A percentile compares a stretch with the other conserved stretches of the same genome.
These are phyloP conservation scores for Trichaptum fuscoviolaceum DNA, from an alignment of 768 basidiomycete genomes.

Conservation along the genomic window DNA sequence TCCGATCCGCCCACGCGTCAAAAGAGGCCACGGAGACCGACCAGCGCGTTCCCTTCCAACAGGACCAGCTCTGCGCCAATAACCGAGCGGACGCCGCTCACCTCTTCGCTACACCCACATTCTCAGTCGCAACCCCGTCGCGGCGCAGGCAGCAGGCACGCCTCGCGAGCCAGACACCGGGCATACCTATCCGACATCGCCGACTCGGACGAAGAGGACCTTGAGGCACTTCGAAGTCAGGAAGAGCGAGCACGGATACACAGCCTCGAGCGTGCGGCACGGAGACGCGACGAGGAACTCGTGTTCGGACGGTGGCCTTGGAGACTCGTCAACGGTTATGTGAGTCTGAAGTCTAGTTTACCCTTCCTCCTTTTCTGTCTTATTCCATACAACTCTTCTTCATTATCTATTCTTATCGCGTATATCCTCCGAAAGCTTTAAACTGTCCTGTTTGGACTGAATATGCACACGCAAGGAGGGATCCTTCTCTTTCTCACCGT, in stretches of 20 bases:
- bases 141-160: slow-evolving; percentile 5
- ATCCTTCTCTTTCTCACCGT: background rate
- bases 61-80: background rate
- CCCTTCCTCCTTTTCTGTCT: background rate
- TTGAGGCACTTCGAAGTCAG: slow-evolving; percentile 20
- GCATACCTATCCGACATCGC: slow-evolving; percentile 12
- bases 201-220: slow-evolving; percentile 17
- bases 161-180: slow-evolving; percentile 8
- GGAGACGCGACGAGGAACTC: slow-evolving; percentile 46
- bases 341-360: slow-evolving; percentile 29
- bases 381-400: slow-evolving; percentile 1
- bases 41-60: background rate
- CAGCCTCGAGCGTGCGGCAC: slow-evolving; percentile 26
- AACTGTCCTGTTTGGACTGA: background rate
- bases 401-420: background rate
- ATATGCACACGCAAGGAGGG: background rate
- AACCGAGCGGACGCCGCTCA: slow-evolving; percentile 37
- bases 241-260: slow-evolving; percentile 20
- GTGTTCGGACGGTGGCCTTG: slow-evolving; percentile 64
- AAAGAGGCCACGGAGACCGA: slow-evolving; percentile 11
- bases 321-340: slow-evolving; percentile 64
- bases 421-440: background rate
- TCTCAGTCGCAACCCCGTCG: slow-evolving; percentile 12
- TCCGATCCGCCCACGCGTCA: slow-evolving; percentile 5
- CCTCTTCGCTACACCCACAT: slow-evolving; percentile 20